Evolutionary conservation across 2,329 filamentous ascomycete genomes (phyloP), one percentile per base, ranked within the genome.

Genomic region (Hypoxylon sp.): DNA sequence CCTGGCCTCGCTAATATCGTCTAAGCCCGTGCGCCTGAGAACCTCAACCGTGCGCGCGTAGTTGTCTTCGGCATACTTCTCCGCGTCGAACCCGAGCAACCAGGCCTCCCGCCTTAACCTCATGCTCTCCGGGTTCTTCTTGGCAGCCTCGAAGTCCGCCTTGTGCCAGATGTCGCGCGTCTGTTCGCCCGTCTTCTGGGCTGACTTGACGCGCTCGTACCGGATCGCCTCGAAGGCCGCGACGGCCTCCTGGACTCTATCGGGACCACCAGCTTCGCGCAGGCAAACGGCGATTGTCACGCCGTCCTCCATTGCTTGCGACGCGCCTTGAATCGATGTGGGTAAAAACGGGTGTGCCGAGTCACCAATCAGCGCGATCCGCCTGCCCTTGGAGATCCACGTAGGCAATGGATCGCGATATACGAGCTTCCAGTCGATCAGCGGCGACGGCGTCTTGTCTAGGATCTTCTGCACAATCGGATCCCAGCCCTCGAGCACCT

Each of bases 111-210:
- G 77, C 9, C 79, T 75, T 51, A 84, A 71, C 56, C 82, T 78
- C 67, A 84, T 77, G 18, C 76, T 78, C 61, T 80, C 75, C 0
- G 81, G 82, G 52, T 82, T 75, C 65, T 79, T 76, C 70, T 78
- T 79, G n/a, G 82, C 80, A 22, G 78, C 78, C 28, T 75, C 76
- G 77, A 81, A 85, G 71, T 83, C 80, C 6, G 82, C 83, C 71
- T 81, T 83, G 73, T 85, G 83, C 83, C 83, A 85, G 72, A 80
- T 80, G 66, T 84, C 81, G 30, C 82, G 75, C 1, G 82, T 82
- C 50, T 77, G 76, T 58, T 82, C 79, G 4, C 82, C 82, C 18
- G 79, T 83, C 66, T 81, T 80, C 75, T 84, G 82, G 12, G 82
- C 80, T 26, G 77, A 77, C 64, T 79, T 78, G 20, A 84, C 82